A percentile compares a stretch with the other conserved stretches of the same genome.
Evolutionary conservation across 2,329 filamentous ascomycete genomes (phyloP).

Genomic region (Colletotrichum cereale): DNA sequence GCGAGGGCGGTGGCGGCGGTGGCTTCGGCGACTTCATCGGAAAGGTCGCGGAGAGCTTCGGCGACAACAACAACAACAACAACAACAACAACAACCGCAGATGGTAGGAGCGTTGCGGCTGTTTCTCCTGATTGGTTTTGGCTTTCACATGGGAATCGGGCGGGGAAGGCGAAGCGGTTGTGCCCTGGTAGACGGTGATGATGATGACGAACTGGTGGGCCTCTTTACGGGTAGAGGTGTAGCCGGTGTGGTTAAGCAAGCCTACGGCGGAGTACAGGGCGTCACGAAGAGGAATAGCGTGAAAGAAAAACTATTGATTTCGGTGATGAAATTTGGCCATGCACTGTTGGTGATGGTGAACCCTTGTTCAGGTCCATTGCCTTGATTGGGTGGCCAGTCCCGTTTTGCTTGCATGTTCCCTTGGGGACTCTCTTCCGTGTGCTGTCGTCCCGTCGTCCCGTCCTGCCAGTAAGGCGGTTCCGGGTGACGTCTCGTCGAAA

Average conservation of each 20-base stretch:
- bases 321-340: neutral
- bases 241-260: neutral
- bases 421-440: neutral
- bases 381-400: neutral
- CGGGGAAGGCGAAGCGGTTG: neutral
- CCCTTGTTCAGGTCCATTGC: neutral
- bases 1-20: constrained; percentile 37
- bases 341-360: neutral
- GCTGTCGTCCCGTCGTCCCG: neutral
- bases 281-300: constrained; percentile 24
- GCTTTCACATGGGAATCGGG: neutral
- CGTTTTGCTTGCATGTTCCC: neutral
- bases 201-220: constrained; percentile 8
- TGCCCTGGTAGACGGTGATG: constrained; percentile 15
- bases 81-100: constrained; percentile 38
- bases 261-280: constrained; percentile 12
- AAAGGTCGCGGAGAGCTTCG: constrained; percentile 40
- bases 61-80: constrained; percentile 37
- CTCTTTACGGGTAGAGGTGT: constrained; percentile 5
- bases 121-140: constrained; percentile 4
- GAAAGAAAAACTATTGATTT: constrained; percentile 19
- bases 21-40: constrained; percentile 43
- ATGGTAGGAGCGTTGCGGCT: constrained; percentile 23
- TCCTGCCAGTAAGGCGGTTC: neutral
- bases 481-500: neutral